Base-by-base conservation (phyloP, 352 stramenopile genomes). In the Thraustochytrium sp. region DNA sequence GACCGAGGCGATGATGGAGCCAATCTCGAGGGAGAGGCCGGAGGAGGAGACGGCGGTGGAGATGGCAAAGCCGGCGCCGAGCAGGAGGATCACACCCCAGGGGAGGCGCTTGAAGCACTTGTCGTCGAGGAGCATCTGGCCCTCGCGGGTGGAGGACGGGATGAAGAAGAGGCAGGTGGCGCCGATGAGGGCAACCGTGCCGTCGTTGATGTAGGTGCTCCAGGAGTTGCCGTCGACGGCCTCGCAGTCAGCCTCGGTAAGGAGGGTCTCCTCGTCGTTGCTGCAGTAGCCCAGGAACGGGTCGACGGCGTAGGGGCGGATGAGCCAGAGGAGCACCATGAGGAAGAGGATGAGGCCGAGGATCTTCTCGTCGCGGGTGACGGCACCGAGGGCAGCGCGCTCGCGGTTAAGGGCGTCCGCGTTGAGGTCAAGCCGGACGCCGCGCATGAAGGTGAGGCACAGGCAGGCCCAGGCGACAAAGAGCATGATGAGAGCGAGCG, bases 261-360 rank as follows among this genome's bases (percentile, higher is more conserved):
- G 16, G 40, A 38, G n/a, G n/a, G n/a, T 53, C 8, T 23, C 8
- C 2, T 36, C 26, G 31, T 54, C 62, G 40, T 53, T 37, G 11
- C 4, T 11, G 40, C 62, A 75, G 18, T 4, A 18, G 29, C 62
- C 62, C 36, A 75, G 26, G 34, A 37, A 75, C 1, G 62, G 62
- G 37, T 51, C 36, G 44, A 75, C 53, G 5, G n/a, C 62, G 62
- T 75, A 75, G 8, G 62, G 62, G 37, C 62, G 62, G 13, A 75
- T 36, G 29, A 75, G n/a, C 62, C 62, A 75, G 23, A 75, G 44
- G 36, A 75, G n/a, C 18, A 75, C 21, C 62, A 75, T 75, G 62
- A 75, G 51, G 62, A 3, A 23, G 16, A 54, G 21, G 13, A 75
- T 37, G 29, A 75, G 23, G 2, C 11, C 62, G 21, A 75, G 11